phyloP scores from a whole-genome alignment of 441 rosid species.

The Heliophila coronopifolia region DNA sequence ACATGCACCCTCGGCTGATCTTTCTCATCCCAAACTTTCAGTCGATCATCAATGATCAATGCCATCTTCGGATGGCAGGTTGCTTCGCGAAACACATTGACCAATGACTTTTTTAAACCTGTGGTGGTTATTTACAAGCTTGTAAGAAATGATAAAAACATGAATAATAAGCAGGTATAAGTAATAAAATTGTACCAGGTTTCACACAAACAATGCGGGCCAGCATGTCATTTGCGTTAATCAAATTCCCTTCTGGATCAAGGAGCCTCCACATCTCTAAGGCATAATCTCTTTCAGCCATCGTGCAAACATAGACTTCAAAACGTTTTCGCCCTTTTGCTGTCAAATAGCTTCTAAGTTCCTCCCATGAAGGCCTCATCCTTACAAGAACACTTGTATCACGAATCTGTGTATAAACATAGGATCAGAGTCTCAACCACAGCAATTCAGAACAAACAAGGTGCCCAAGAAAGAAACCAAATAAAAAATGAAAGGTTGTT shows the following conservation, averaged over 20 bases:
- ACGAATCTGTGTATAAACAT: conserved; percentile 47
- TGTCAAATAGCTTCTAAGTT: conserved; percentile 80
- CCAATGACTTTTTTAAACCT: conserved; percentile 75
- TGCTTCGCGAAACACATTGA: conserved; percentile 80
- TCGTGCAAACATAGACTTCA: conserved; percentile 99
- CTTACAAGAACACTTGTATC: conserved; percentile 99
- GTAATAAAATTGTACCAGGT: conserved; percentile 48
- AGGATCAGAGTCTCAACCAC: neutral
- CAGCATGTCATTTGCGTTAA: conserved; percentile 62
- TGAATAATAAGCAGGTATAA: conserved; percentile 11
- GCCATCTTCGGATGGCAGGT: conserved; percentile 95
- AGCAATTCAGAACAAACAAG: neutral
- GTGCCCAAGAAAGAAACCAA: neutral
- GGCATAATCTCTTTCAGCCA: conserved; percentile 99
- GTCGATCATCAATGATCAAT: conserved; percentile 87
- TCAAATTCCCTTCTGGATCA: conserved; percentile 93
- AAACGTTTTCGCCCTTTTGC: conserved; percentile 98
- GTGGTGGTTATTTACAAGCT: conserved; percentile 13
- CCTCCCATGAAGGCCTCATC: conserved; percentile 99
- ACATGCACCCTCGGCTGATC: conserved; percentile 97
- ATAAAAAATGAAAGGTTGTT: neutral
- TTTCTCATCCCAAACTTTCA: conserved; percentile 94
- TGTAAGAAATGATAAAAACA: conserved; percentile 11
- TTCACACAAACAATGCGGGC: conserved; percentile 92
- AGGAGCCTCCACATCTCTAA: conserved; percentile 99